Evolutionary conservation across 306 rosid genomes (phyloP).

Genomic region (Vachellia collinsii): DNA sequence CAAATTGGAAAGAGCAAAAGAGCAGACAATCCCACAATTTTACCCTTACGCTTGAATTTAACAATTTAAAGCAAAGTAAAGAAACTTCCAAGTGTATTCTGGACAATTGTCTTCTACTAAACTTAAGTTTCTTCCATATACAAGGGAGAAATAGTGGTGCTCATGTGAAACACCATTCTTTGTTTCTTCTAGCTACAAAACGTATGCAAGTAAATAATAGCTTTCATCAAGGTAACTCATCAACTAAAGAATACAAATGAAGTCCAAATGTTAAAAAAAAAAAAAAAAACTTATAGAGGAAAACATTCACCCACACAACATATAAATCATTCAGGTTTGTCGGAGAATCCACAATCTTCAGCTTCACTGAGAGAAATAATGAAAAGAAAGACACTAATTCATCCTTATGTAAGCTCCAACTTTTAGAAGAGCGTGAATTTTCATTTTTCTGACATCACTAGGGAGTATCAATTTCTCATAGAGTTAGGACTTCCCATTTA

Average conservation of each 20-base stretch:
- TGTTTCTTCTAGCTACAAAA: neutral
- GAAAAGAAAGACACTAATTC: neutral
- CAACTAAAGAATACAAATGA: neutral
- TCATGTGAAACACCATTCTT: constrained; percentile 4
- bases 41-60: neutral
- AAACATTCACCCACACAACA: neutral
- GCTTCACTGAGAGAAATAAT: neutral
- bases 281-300: neutral
- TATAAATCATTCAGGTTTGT: neutral
- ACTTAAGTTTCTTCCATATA: neutral
- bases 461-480: neutral
- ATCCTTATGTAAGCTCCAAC: neutral
- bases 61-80: neutral
- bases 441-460: neutral
- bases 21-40: neutral
- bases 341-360: neutral
- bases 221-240: neutral
- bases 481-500: neutral
- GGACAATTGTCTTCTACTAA: neutral
- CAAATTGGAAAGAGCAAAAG: neutral
- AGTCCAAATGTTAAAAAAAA: neutral
- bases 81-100: neutral
- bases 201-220: constrained; percentile 18
- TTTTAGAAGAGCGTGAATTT: neutral
- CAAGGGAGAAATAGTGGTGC: neutral